Conservation (phyloP, 192 early-diverging fungal species). For the Backusella mclennaniae region DNA sequence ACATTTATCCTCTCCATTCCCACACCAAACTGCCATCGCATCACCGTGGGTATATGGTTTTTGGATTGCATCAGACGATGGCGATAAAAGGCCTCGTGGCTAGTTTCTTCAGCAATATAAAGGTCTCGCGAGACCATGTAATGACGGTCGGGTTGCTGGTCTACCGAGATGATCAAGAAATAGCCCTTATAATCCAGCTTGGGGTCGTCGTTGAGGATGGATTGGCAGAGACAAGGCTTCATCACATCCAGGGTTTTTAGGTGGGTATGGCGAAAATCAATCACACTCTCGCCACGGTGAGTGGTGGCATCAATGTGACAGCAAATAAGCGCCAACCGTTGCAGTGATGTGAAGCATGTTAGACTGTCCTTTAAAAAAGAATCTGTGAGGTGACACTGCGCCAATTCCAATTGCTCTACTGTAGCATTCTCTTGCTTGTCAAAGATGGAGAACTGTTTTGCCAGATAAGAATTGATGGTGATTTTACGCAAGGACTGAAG, state of each 20-base stretch:
- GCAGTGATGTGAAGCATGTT: not conserved
- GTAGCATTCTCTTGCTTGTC: not conserved
- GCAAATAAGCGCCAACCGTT: not conserved
- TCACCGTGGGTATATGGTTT: not conserved
- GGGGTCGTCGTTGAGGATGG: not conserved
- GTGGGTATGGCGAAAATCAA: not conserved
- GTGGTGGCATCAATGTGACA: not conserved
- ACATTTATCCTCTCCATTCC: not conserved
- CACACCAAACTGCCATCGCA: not conserved
- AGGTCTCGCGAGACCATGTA: not conserved
- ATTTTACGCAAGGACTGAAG: not conserved
- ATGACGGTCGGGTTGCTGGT: not conserved
- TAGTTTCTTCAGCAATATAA: not conserved
- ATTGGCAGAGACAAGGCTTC: not conserved
- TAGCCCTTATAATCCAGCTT: not conserved
- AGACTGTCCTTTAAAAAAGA: not conserved
- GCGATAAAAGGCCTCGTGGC: not conserved
- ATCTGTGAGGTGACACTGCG: not conserved
- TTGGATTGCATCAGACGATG: not conserved
- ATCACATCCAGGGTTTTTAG: not conserved
- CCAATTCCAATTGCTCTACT: not conserved
- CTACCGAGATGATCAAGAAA: not conserved
- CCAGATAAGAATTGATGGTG: not conserved
- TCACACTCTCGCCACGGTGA: not conserved
- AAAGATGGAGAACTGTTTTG: constrained; percentile 6